These are phyloP conservation scores for Podospora conica DNA, from an alignment of 495 filamentous ascomycete genomes.

Conservation along the genomic window DNA sequence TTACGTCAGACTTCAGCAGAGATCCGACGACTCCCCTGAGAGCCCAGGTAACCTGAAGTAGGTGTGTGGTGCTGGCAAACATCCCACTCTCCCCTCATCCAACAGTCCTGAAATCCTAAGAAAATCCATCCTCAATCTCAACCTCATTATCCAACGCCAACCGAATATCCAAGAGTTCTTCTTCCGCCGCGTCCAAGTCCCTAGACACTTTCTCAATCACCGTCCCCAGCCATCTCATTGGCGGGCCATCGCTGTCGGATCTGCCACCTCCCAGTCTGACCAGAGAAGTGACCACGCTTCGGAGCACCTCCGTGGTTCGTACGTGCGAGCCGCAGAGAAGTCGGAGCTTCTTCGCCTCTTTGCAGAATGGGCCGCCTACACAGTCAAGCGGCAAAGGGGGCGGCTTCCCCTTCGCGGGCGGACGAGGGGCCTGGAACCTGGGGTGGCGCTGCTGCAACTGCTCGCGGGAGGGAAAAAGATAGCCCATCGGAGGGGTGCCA, in stretches of 20 bases:
- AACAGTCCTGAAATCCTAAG: no score
- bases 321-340: background rate
- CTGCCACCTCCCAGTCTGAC: background rate
- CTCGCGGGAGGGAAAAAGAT: no score
- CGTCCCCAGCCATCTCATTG: background rate
- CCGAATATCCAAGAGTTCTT: background rate
- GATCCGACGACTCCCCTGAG: background rate
- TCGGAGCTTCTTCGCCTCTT: background rate
- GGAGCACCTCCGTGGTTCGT: background rate
- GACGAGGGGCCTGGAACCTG: background rate
- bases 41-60: no score
- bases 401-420: background rate
- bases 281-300: background rate
- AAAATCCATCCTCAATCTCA: no score
- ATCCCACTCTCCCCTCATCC: no score
- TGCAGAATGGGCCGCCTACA: no score
- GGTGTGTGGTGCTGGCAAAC: no score
- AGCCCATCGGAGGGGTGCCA: background rate
- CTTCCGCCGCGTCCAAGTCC: background rate
- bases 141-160: background rate
- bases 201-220: background rate
- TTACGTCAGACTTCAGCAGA: background rate
- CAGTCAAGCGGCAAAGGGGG: no score
- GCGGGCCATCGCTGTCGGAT: background rate
- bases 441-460: background rate